phyloP scores from a whole-genome alignment of 345 rosid species.

The Aquilaria malaccensis region DNA sequence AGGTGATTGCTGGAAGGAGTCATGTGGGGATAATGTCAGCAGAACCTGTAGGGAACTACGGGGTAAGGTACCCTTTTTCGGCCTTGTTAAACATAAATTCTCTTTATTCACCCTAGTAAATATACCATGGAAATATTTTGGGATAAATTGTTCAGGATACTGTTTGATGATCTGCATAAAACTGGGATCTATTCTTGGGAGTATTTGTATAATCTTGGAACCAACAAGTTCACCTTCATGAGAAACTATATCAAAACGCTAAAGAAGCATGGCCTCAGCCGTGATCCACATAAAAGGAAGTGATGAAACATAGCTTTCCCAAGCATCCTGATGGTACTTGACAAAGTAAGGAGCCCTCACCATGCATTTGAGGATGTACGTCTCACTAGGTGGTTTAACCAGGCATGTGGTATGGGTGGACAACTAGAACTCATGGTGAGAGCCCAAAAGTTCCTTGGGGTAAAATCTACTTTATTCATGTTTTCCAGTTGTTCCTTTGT shows the following conservation, averaged over 20 bases:
- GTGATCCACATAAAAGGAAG: constrained; percentile 63
- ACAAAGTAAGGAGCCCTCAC: too few relatives aligned
- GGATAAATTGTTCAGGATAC: constrained; percentile 41
- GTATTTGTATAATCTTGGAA: constrained; percentile 73
- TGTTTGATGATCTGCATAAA: constrained; percentile 90
- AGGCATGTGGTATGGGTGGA: too few relatives aligned
- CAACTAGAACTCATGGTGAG: too few relatives aligned
- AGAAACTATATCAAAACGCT: constrained; percentile 68
- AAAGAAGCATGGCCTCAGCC: constrained; percentile 77
- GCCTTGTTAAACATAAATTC: neutral
- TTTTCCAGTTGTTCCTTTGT: too few relatives aligned
- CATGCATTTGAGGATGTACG: too few relatives aligned
- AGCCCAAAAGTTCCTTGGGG: too few relatives aligned
- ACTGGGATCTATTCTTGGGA: constrained; percentile 96
- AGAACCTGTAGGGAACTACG: constrained; percentile 92
- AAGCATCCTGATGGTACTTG: too few relatives aligned
- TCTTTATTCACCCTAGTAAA: neutral
- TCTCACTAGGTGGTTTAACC: too few relatives aligned
- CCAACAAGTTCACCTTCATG: constrained; percentile 73
- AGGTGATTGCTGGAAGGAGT: constrained; percentile 86
- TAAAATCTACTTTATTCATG: too few relatives aligned
- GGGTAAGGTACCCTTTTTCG: constrained; percentile 63
- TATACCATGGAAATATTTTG: neutral
- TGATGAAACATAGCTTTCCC: constrained; percentile 7
- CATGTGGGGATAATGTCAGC: constrained; percentile 96